Percentiles rank a stretch among this genome's conserved stretches.
Evolutionary conservation across 2,329 filamentous ascomycete species (phyloP).

Genomic region (Capronia americana): DNA sequence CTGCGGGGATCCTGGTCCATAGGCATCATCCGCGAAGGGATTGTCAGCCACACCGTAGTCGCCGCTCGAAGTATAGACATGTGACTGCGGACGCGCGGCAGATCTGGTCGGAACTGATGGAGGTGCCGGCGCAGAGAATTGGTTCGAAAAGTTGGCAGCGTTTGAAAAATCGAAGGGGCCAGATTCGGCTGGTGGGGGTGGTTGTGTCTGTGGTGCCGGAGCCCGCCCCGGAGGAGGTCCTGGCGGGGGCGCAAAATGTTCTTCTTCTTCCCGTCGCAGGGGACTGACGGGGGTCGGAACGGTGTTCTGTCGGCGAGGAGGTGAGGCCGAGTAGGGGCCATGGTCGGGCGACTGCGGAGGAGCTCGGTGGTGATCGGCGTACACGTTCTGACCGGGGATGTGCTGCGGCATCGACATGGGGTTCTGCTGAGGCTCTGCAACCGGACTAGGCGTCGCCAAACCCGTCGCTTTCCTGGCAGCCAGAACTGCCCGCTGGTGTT

Average conservation of each 20-base stretch:
- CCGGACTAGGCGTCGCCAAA: conserved; percentile 30
- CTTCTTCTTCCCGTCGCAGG: conserved; percentile 17
- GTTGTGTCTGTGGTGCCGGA: conserved; percentile 14
- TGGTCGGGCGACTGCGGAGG: neutral
- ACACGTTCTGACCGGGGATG: conserved; percentile 35
- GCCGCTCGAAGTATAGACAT: conserved; percentile 25
- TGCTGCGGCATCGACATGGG: conserved; percentile 27
- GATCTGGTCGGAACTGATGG: conserved; percentile 26
- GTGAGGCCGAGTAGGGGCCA: conserved; percentile 27
- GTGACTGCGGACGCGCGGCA: conserved; percentile 25
- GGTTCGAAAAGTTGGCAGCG: conserved; percentile 31
- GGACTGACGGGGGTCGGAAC: conserved; percentile 29
- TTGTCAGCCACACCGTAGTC: conserved; percentile 37
- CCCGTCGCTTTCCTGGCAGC: conserved; percentile 57
- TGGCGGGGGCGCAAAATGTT: conserved; percentile 33
- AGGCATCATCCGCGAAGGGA: conserved; percentile 38
- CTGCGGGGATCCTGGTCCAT: conserved; percentile 23
- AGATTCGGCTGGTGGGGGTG: conserved; percentile 17
- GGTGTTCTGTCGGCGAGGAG: conserved; percentile 29
- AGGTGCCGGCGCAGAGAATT: conserved; percentile 34
- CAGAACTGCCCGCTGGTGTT: conserved; percentile 80
- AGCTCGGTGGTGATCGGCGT: conserved; percentile 14
- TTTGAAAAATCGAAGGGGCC: conserved; percentile 14
- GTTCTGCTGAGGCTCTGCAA: conserved; percentile 16
- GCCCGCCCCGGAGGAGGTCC: conserved; percentile 31